Conservation (phyloP, 1,284 basidiomycete species). For the Filobasidium uniguttulatum region DNA sequence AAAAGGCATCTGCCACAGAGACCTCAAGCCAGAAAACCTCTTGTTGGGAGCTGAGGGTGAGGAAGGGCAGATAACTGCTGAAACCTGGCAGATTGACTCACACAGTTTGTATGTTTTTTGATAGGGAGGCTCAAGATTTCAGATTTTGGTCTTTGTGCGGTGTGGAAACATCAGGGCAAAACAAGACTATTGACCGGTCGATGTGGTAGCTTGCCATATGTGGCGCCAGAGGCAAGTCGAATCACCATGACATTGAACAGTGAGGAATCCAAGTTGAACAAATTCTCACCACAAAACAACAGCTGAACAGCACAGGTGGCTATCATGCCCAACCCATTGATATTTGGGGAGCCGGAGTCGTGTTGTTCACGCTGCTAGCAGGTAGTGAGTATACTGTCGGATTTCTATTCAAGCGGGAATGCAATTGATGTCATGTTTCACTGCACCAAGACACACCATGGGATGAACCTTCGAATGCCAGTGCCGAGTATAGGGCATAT, state of each 20-base stretch:
- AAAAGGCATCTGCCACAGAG: conserved; percentile 87
- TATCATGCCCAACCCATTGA: conserved; percentile 89
- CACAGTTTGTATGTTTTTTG: not conserved
- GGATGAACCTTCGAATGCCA: conserved; percentile 77
- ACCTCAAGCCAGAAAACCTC: conserved; percentile 92
- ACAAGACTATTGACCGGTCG: conserved; percentile 63
- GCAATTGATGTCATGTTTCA: no score
- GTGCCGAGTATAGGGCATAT: conserved; percentile 67
- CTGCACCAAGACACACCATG: conserved; percentile 71
- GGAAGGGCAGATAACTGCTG: not conserved
- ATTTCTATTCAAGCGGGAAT: not conserved
- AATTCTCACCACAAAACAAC: not conserved
- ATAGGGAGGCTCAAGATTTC: conserved; percentile 63
- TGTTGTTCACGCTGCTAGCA: conserved; percentile 77
- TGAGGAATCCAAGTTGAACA: not conserved
- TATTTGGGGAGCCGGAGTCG: conserved; percentile 93
- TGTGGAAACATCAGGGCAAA: conserved; percentile 78
- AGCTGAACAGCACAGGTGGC: conserved; percentile 37
- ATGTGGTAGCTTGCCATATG: conserved; percentile 90
- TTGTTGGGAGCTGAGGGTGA: conserved; percentile 63
- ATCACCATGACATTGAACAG: not conserved
- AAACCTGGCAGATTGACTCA: not conserved
- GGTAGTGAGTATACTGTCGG: conserved; percentile 54
- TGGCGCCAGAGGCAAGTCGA: conserved; percentile 68
- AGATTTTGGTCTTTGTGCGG: conserved; percentile 87